A percentile compares a stretch with the other conserved stretches of the same genome.
phyloP scores from a whole-genome alignment of 257 asterid species.

The Apocynum venetum region DNA sequence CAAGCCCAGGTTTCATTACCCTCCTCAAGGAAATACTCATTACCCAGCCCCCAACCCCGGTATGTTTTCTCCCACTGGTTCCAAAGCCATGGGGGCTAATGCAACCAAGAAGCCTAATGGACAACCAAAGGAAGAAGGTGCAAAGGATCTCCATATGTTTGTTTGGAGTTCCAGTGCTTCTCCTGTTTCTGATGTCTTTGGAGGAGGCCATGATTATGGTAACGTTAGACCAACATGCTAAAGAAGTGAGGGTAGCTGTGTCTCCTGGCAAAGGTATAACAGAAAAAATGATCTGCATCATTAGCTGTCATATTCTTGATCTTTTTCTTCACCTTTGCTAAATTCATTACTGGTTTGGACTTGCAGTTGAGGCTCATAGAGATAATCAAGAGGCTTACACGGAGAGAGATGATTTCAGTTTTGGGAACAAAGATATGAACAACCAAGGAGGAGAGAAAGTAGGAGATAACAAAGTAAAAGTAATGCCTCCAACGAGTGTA shows the following conservation, averaged over 20 bases:
- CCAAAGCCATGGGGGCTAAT: constrained; percentile 30
- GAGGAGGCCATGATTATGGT: constrained; percentile 69
- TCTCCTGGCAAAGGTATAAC: constrained; percentile 63
- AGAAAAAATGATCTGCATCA: not conserved
- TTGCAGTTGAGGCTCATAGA: constrained; percentile 39
- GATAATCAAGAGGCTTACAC: constrained; percentile 46
- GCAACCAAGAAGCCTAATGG: constrained; percentile 48
- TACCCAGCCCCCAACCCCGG: constrained; percentile 81
- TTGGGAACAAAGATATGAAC: constrained; percentile 49
- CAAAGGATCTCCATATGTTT: constrained; percentile 79
- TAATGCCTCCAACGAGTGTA: constrained; percentile 93
- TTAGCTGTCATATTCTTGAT: not conserved
- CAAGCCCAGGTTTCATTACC: constrained; percentile 48
- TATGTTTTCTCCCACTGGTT: constrained; percentile 59
- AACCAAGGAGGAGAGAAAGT: constrained; percentile 34
- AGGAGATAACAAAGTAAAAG: constrained; percentile 46
- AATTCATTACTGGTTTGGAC: not conserved
- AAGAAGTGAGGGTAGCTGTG: constrained; percentile 56
- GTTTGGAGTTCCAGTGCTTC: constrained; percentile 96
- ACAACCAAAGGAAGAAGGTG: constrained; percentile 46
- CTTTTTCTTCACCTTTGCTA: not conserved
- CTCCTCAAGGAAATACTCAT: constrained; percentile 23
- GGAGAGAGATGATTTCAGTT: constrained; percentile 63
- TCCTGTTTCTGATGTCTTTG: constrained; percentile 87
- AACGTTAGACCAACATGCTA: constrained; percentile 49